Evolutionary conservation across 352 stramenopile genomes (phyloP).

Genomic region (Blastocystis sp.): DNA sequence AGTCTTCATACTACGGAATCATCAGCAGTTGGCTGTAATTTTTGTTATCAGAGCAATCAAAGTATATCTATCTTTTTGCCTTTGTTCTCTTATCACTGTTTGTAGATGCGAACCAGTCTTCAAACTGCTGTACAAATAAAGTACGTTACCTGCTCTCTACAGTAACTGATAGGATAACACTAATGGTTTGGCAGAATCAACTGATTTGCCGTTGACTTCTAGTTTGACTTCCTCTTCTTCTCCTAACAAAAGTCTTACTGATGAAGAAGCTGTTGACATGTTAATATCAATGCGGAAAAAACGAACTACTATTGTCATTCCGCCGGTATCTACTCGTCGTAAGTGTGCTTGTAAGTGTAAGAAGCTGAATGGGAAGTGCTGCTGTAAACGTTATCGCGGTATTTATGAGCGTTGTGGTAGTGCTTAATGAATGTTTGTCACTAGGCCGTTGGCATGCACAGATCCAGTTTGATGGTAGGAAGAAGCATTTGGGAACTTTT

Average conservation of each 20-base stretch:
- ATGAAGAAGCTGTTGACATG: not conserved
- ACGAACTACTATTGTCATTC: not conserved
- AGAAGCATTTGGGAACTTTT: constrained; percentile 45
- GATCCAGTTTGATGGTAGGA: constrained; percentile 46
- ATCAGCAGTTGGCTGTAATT: not conserved
- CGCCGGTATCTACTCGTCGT: not conserved
- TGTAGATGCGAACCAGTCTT: not conserved
- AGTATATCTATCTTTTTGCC: not conserved
- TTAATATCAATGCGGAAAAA: not conserved
- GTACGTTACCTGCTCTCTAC: not conserved
- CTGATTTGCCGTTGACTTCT: not conserved
- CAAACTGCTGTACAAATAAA: not conserved
- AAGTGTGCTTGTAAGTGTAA: not conserved
- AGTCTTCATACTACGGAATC: not conserved
- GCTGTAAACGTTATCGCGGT: constrained; percentile 7
- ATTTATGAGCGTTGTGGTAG: constrained; percentile 37
- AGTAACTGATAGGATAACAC: not conserved
- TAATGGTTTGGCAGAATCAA: not conserved
- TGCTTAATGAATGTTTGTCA: not conserved
- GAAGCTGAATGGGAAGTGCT: not conserved
- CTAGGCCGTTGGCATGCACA: constrained; percentile 43
- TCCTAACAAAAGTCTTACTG: not conserved
- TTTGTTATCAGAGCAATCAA: not conserved
- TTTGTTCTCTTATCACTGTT: not conserved
- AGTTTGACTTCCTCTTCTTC: not conserved